Evolutionary conservation across 1,284 basidiomycete genomes (phyloP), one percentile per base, ranked within the genome.

Genomic region (Austroboletus niveus): DNA sequence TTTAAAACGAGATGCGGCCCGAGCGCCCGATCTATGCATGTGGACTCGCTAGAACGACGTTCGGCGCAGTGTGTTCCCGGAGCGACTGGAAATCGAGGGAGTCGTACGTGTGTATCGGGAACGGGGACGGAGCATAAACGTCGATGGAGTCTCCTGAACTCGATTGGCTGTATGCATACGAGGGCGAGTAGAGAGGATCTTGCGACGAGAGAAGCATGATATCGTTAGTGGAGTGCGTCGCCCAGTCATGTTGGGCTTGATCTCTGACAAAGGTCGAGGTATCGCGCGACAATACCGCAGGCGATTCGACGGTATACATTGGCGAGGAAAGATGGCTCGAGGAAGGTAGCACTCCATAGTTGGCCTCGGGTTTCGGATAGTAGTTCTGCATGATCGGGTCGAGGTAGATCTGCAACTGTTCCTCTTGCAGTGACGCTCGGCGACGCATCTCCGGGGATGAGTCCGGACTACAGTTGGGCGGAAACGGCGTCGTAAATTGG

Each of bases 31-130:
- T 3, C 47, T 59, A 71, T 22, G 57, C 64, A 6, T 52, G 63
- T 47, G 63, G 63, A 40, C 54, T 50, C 6, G 58, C 44, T 22
- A 59, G 52, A 36, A 48, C 9, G 15, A 51, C 43, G 24, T 47
- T 49, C 35, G 24, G 40, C 15, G 57, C 43, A 40, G 48, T 52
- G 30, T 73, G 64, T 45, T 69, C 70, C 22, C 58, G 65, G 10
- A 71, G 51, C 15, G 59, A 48, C 51, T 67, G 70, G 27, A 69
- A 68, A 22, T 66, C 72, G 38, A 69, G 62, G 11, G 69, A 55
- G 51, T 67, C 64, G 35, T 64, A 68, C n/a, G 65, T 51, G 44
- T 56, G 35, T 6, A 60, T 48, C 30, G 54, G 15, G 20, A 57
- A 69, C 34, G 55, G 29, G 11, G 63, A 30, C 17, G 56, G 20